These are phyloP conservation scores for Phyllosticta citrichinensis DNA, from an alignment of 2,329 filamentous ascomycete species.

Conservation along the genomic window DNA sequence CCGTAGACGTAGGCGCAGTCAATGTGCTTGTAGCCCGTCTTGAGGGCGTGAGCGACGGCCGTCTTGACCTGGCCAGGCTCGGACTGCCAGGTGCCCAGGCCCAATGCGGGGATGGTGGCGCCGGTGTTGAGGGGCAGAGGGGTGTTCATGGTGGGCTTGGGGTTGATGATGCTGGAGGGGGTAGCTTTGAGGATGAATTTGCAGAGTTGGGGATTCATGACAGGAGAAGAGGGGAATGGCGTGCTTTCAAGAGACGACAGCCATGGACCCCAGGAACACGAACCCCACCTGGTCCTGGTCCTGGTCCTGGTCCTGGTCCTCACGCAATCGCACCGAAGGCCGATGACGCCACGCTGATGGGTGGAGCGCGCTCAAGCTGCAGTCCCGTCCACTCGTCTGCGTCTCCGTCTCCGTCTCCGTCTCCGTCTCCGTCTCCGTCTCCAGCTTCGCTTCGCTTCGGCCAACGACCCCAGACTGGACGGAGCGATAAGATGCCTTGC, in stretches of 20 bases:
- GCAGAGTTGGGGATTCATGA: slow-evolving; percentile 30
- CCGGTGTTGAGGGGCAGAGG: slow-evolving; percentile 31
- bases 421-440: no score
- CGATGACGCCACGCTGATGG: slow-evolving; percentile 5
- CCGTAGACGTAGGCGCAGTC: slow-evolving; percentile 69
- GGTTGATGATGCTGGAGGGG: slow-evolving; percentile 26
- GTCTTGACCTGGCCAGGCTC: slow-evolving; percentile 37
- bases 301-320: slow-evolving; percentile 5
- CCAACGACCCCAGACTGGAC: background rate
- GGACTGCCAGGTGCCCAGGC: slow-evolving; percentile 31
- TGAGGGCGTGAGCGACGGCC: slow-evolving; percentile 38
- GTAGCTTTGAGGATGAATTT: slow-evolving; percentile 31
- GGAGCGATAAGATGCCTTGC: background rate
- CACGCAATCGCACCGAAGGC: slow-evolving; percentile 4
- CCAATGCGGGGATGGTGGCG: slow-evolving; percentile 28
- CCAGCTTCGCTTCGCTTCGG: no score
- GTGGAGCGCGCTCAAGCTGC: background rate
- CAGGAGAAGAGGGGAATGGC: background rate
- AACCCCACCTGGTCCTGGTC: slow-evolving; percentile 1
- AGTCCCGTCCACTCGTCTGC: no score
- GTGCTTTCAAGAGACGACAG: background rate
- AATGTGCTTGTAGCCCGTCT: slow-evolving; percentile 44
- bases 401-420: no score
- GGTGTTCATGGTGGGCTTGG: slow-evolving; percentile 30
- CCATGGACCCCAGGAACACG: no score